Evolutionary conservation across 2,329 filamentous ascomycete genomes (phyloP).

Genomic region (Penicillium sp.): DNA sequence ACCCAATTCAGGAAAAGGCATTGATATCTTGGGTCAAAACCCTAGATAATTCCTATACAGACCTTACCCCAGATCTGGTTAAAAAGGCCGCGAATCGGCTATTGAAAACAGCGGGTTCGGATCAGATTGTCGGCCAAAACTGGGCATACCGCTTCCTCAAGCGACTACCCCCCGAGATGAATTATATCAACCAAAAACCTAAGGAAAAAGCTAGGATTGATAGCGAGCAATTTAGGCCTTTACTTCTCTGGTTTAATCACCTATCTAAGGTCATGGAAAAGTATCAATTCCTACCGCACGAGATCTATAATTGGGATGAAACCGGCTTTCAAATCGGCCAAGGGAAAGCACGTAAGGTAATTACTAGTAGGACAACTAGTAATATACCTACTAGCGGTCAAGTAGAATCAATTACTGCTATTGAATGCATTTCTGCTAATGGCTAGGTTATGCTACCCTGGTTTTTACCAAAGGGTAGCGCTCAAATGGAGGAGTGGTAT

Average conservation of each 20-base stretch:
- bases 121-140: neutral
- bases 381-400: neutral
- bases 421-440: neutral
- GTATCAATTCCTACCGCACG: neutral
- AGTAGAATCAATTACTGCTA: too few relatives aligned
- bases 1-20: neutral
- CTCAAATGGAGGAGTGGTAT: neutral
- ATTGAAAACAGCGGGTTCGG: neutral
- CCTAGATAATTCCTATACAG: neutral
- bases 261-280: neutral
- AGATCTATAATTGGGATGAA: neutral
- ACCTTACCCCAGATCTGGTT: neutral
- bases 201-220: neutral
- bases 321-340: neutral
- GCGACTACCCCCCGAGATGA: neutral
- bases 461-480: neutral
- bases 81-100: too few relatives aligned
- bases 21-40: neutral
- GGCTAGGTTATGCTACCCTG: neutral
- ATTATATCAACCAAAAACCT: neutral
- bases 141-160: neutral
- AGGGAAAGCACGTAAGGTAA: neutral
- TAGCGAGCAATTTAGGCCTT: neutral
- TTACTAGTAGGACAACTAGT: neutral
- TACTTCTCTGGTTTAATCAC: neutral